Conservation (phyloP, 805 yeast genomes). For the Cyberlindnera sargentensis region DNA sequence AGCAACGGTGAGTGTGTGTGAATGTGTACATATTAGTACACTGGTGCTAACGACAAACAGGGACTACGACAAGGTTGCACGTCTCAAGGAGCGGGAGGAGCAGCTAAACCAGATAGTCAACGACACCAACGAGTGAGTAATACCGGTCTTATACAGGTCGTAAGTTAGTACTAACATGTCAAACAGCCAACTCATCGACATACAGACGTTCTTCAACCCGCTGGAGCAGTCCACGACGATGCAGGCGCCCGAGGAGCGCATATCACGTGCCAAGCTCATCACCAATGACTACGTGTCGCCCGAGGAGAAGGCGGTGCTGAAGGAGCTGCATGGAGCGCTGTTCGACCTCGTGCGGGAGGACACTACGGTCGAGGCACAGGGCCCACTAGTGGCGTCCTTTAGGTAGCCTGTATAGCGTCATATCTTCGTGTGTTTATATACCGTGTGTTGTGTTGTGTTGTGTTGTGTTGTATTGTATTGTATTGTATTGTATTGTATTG, state of each 20-base stretch:
- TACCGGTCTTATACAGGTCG: background rate
- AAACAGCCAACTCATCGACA: constrained; percentile 16
- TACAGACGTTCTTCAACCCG: constrained; percentile 19
- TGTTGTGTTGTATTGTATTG: no score
- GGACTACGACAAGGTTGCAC: constrained; percentile 19
- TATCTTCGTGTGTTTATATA: no score
- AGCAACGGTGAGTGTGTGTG: constrained; percentile 7
- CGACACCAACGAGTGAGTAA: constrained; percentile 26
- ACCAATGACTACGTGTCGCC: constrained; percentile 8
- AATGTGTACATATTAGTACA: no score
- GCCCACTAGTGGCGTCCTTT: constrained; percentile 18
- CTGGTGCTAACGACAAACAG: background rate
- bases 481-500: no score
- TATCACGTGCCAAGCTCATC: constrained; percentile 8
- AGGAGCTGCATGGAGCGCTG: constrained; percentile 10
- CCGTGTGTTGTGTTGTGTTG: no score
- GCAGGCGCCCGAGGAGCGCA: background rate
- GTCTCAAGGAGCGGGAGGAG: constrained; percentile 31
- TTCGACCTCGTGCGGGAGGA: constrained; percentile 10
- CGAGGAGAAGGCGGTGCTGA: constrained; percentile 10
- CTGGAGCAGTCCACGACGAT: background rate
- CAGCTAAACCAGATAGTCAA: constrained; percentile 41
- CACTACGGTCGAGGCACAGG: constrained; percentile 10
- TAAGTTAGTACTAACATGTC: no score
- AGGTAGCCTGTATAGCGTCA: background rate